These are phyloP conservation scores for Pestalotiopsis sp. DNA, from an alignment of 2,329 filamentous ascomycete genomes.

Conservation along the genomic window DNA sequence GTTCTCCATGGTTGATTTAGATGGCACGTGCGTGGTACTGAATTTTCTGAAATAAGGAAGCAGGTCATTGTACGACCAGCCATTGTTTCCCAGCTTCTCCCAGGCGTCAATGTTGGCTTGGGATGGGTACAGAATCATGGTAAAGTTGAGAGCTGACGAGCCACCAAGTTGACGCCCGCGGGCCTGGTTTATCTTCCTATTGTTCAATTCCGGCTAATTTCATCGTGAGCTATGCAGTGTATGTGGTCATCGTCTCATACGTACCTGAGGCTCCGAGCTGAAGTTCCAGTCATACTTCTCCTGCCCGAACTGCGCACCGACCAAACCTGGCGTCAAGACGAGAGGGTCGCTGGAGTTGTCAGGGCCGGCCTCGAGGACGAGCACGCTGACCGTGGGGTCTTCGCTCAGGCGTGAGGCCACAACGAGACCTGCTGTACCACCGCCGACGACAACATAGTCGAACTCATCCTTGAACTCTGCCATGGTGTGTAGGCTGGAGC, in stretches of 20 bases:
- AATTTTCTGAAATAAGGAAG: slow-evolving; percentile 14
- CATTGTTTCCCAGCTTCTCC: slow-evolving; percentile 28
- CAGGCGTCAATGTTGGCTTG: slow-evolving; percentile 29
- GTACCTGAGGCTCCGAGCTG: slow-evolving; percentile 36
- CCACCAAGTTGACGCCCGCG: slow-evolving; percentile 36
- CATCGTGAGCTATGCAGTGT: background rate
- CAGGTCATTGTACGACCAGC: slow-evolving; percentile 26
- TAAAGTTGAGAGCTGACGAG: slow-evolving; percentile 30
- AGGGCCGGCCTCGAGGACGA: slow-evolving; percentile 42
- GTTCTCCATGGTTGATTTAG: background rate
- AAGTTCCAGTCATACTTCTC: slow-evolving; percentile 45
- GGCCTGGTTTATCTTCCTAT: slow-evolving; percentile 32
- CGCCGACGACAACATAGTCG: slow-evolving; percentile 53
- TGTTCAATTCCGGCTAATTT: slow-evolving; percentile 28
- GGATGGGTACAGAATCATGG: slow-evolving; percentile 29
- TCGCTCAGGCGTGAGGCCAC: slow-evolving; percentile 46
- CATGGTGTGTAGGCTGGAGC: background rate
- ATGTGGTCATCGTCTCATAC: background rate
- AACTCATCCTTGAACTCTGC: slow-evolving; percentile 29
- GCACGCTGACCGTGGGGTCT: slow-evolving; percentile 34
- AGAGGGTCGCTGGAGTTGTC: slow-evolving; percentile 35
- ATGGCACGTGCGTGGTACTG: slow-evolving; percentile 8
- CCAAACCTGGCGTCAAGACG: slow-evolving; percentile 39
- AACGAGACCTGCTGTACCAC: slow-evolving; percentile 52
- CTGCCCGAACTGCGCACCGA: slow-evolving; percentile 33